These are phyloP conservation scores for Rachicladosporium sp. DNA, from an alignment of 2,329 filamentous ascomycete genomes.

Conservation along the genomic window DNA sequence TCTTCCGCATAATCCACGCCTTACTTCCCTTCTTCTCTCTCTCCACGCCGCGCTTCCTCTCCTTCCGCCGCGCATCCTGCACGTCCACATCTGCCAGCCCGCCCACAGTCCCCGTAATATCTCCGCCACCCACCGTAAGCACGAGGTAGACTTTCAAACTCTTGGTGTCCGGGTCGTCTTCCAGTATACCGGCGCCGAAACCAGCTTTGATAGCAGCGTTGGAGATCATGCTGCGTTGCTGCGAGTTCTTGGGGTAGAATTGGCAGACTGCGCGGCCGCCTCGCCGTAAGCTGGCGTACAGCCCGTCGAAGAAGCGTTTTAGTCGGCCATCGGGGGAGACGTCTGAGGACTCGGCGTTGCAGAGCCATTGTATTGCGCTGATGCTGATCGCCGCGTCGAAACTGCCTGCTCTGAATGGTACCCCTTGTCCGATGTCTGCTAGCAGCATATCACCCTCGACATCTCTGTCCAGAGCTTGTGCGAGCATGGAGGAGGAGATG, in stretches of 20 bases:
- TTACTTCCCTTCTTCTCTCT: conserved; percentile 65
- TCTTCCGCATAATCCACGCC: conserved; percentile 73
- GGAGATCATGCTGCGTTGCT: conserved; percentile 84
- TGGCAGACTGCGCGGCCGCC: conserved; percentile 89
- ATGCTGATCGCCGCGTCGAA: conserved; percentile 96
- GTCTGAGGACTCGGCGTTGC: conserved; percentile 72
- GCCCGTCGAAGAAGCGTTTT: conserved; percentile 77
- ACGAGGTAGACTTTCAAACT: conserved; percentile 95
- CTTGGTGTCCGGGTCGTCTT: conserved; percentile 94
- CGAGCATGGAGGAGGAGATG: conserved; percentile 90
- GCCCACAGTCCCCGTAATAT: conserved; percentile 77
- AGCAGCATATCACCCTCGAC: conserved; percentile 90
- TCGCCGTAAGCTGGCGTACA: conserved; percentile 72
- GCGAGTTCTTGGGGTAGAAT: conserved; percentile 94
- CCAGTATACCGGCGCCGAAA: conserved; percentile 86
- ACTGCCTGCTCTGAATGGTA: conserved; percentile 80
- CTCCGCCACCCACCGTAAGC: conserved; percentile 69
- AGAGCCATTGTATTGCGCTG: conserved; percentile 95
- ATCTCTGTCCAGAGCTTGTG: conserved; percentile 79
- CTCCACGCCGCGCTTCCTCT: conserved; percentile 37
- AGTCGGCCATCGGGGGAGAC: conserved; percentile 69
- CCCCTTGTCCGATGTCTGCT: conserved; percentile 87
- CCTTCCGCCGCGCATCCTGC: conserved; percentile 52
- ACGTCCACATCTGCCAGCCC: conserved; percentile 78
- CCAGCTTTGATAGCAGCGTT: conserved; percentile 83